Evolutionary conservation across 1,284 basidiomycete genomes (phyloP).

Genomic region (Paramarasmius palmivorus): DNA sequence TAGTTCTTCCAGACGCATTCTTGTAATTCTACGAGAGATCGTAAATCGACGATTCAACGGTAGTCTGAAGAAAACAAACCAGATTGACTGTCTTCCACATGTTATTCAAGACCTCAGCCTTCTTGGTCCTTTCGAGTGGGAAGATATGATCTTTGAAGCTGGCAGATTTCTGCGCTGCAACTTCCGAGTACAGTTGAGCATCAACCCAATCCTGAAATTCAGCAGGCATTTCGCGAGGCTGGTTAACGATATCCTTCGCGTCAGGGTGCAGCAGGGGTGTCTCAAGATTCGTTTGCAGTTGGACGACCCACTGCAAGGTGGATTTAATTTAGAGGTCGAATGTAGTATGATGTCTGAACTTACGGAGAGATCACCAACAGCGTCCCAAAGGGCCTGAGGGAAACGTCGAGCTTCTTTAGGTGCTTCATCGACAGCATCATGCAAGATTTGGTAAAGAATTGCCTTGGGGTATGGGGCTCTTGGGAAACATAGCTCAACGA

Average conservation of each 20-base stretch:
- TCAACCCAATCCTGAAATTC: conserved; percentile 64
- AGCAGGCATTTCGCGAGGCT: conserved; percentile 50
- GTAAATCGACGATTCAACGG: conserved; percentile 6
- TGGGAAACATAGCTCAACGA: conserved; percentile 77
- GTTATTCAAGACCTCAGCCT: conserved; percentile 46
- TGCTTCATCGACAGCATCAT: conserved; percentile 67
- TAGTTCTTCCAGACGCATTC: conserved; percentile 44
- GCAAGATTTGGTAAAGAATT: conserved; percentile 63
- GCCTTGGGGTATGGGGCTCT: conserved; percentile 60
- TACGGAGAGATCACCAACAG: conserved; percentile 76
- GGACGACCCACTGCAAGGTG: conserved; percentile 50
- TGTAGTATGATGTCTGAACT: conserved; percentile 16
- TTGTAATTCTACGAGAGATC: conserved; percentile 56
- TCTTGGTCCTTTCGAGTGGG: conserved; percentile 58
- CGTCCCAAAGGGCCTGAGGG: conserved; percentile 74
- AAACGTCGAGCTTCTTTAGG: conserved; percentile 71
- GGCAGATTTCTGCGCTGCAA: conserved; percentile 49
- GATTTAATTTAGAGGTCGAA: neutral
- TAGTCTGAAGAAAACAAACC: conserved; percentile 32
- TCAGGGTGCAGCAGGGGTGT: conserved; percentile 54
- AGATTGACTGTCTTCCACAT: conserved; percentile 67
- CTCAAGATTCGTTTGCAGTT: conserved; percentile 64
- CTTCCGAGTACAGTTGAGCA: conserved; percentile 59
- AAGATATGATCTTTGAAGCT: conserved; percentile 57
- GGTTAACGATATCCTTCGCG: conserved; percentile 48